phyloP scores from a whole-genome alignment of 768 basidiomycete genomes.

The Pseudohyphozyma bogoriensis region DNA sequence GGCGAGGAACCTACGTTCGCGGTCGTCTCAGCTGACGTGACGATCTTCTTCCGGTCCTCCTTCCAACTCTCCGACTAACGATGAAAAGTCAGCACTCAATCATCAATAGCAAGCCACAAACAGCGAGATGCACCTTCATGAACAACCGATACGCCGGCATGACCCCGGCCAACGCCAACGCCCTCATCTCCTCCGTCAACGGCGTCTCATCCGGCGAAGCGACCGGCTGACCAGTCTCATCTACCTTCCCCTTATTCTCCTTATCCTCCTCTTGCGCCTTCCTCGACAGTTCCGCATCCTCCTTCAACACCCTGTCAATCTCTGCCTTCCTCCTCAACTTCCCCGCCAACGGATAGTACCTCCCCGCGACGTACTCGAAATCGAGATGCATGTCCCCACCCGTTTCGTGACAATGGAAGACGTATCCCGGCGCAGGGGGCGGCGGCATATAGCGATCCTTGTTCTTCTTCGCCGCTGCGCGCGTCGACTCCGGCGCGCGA shows the following conservation, averaged over 20 bases:
- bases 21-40: too few relatives aligned
- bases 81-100: too few relatives aligned
- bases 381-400: conserved; percentile 59
- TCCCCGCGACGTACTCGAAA: conserved; percentile 60
- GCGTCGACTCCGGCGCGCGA: neutral
- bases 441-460: conserved; percentile 45
- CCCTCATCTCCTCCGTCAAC: neutral
- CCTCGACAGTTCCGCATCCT: neutral
- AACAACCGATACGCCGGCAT: conserved; percentile 3
- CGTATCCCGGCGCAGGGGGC: conserved; percentile 58
- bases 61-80: too few relatives aligned
- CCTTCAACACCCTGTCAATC: neutral
- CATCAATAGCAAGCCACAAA: too few relatives aligned
- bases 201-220: neutral
- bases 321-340: neutral
- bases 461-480: neutral
- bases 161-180: conserved; percentile 14
- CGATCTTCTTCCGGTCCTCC: too few relatives aligned
- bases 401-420: conserved; percentile 57
- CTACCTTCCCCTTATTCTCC: neutral
- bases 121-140: conserved; percentile 12
- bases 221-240: neutral
- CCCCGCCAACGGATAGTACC: conserved; percentile 56
- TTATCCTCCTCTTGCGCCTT: neutral
- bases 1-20: too few relatives aligned